Conservation (phyloP, 2,329 filamentous ascomycete genomes). For the Dothiorella sarmentorum region DNA sequence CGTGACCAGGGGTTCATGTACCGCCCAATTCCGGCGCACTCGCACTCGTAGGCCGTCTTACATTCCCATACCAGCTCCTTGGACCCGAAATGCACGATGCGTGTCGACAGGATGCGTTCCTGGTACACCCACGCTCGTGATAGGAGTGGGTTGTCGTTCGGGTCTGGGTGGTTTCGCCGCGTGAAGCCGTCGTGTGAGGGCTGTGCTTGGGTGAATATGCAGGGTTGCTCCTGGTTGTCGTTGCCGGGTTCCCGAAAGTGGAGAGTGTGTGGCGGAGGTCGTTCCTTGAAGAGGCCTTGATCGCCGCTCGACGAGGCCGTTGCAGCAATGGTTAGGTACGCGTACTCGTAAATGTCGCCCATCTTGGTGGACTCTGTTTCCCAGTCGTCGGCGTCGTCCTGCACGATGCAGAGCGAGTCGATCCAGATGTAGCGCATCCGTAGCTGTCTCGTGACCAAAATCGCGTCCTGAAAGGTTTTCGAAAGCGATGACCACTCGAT, state of each 20-base stretch:
- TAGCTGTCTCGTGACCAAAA: background rate
- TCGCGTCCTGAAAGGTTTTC: constrained; percentile 19
- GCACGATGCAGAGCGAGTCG: constrained; percentile 21
- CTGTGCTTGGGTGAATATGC: background rate
- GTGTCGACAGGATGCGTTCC: constrained; percentile 1
- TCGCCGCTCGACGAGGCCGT: background rate
- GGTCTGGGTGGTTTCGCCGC: background rate
- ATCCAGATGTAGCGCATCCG: constrained; percentile 21
- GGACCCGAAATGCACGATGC: constrained; percentile 1
- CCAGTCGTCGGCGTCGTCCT: constrained; percentile 16
- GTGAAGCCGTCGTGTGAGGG: background rate
- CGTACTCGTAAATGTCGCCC: constrained; percentile 3
- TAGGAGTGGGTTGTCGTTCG: background rate
- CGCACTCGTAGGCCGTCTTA: background rate
- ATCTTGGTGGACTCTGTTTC: constrained; percentile 3
- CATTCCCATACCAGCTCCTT: constrained; percentile 6
- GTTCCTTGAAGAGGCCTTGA: background rate
- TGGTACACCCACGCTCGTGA: constrained; percentile 12
- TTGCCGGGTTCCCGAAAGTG: background rate
- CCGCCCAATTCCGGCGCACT: constrained; percentile 9
- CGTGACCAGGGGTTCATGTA: background rate
- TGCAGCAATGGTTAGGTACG: constrained; percentile 5
- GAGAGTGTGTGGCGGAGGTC: background rate
- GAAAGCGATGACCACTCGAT: background rate
- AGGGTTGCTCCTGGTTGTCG: no score